Evolutionary conservation across 2,329 filamentous ascomycete genomes (phyloP).

Genomic region (Diaporthe aspalathi): DNA sequence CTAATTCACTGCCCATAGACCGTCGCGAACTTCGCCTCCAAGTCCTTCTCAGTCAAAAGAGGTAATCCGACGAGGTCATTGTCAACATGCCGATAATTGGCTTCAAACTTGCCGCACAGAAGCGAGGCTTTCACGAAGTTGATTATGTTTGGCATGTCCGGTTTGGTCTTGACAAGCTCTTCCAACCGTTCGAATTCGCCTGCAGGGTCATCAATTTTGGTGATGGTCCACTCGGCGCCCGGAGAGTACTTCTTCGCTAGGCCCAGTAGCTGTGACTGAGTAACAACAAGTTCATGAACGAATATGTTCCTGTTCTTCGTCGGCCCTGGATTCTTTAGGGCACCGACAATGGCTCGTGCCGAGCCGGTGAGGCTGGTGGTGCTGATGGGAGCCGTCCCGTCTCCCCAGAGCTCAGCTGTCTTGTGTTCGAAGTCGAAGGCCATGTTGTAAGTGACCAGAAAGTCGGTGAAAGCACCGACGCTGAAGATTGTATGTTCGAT

Average conservation of each 20-base stretch:
- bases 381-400: slow-evolving; percentile 1
- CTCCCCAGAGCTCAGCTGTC: slow-evolving; percentile 10
- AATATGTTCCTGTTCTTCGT: slow-evolving; percentile 3
- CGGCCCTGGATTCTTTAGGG: not conserved
- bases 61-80: slow-evolving; percentile 4
- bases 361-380: slow-evolving; percentile 1
- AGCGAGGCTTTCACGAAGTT: not conserved
- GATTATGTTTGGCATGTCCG: not conserved
- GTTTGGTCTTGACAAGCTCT: not conserved
- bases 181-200: not conserved
- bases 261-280: not conserved
- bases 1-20: no score
- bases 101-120: not conserved
- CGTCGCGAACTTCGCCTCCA: not conserved
- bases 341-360: not conserved
- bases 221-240: not conserved
- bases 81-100: not conserved
- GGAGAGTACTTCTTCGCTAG: slow-evolving; percentile 1
- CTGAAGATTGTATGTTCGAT: slow-evolving; percentile 22
- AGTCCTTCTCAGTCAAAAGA: not conserved
- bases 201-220: not conserved
- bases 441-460: not conserved
- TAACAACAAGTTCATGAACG: not conserved
- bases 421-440: slow-evolving; percentile 16
- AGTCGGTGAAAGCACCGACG: slow-evolving; percentile 9